Percentiles rank a stretch among this genome's conserved stretches.
phyloP scores from a whole-genome alignment of 1,139 yeast species.

The Pichia sp. region DNA sequence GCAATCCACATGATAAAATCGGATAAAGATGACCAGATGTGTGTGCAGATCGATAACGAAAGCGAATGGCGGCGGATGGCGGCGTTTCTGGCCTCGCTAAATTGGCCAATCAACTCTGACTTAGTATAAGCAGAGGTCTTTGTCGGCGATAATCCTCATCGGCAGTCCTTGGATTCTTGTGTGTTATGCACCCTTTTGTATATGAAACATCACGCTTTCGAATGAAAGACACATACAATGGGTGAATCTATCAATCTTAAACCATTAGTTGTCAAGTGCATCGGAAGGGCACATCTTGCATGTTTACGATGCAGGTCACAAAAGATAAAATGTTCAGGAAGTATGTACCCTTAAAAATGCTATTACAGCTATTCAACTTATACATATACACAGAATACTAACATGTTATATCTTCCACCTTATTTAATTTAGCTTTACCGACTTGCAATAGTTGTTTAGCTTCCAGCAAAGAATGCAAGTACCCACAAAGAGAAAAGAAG shows the following conservation, averaged over 20 bases:
- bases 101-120: too few relatives aligned
- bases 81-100: too few relatives aligned
- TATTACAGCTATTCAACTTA: background rate
- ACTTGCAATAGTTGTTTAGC: slow-evolving; percentile 12
- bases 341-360: slow-evolving; percentile 13
- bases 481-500: slow-evolving; percentile 46
- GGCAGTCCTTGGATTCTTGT: too few relatives aligned
- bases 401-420: background rate
- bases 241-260: background rate
- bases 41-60: too few relatives aligned
- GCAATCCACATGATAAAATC: too few relatives aligned
- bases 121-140: too few relatives aligned
- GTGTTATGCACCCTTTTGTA: too few relatives aligned
- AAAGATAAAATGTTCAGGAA: slow-evolving; percentile 41
- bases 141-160: too few relatives aligned
- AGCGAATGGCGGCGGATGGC: too few relatives aligned
- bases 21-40: too few relatives aligned
- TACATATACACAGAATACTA: background rate
- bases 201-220: too few relatives aligned
- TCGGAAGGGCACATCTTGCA: slow-evolving; percentile 28
- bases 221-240: too few relatives aligned
- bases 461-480: slow-evolving; percentile 38
- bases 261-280: slow-evolving; percentile 5
- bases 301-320: slow-evolving; percentile 34
- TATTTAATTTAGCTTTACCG: slow-evolving; percentile 1